Evolutionary conservation across 768 basidiomycete species (phyloP), one percentile per base, ranked within the genome.

Genomic region (Tricholoma bakamatsutake): DNA sequence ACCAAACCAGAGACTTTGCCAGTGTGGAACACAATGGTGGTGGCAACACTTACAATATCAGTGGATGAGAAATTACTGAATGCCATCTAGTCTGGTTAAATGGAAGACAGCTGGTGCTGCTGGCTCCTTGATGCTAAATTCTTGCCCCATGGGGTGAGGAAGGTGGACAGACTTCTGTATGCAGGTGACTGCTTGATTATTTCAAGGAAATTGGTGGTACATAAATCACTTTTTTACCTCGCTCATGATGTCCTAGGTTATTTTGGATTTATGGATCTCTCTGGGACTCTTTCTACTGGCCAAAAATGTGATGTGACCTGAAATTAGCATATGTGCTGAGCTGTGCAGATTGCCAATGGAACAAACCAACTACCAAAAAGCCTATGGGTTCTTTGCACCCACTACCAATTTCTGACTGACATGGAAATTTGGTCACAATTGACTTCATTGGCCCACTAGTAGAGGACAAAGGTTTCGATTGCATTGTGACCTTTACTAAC

Each of bases 401-500:
- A 24, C 21, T 24, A 24, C 21, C 3, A 3, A 24, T 24, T 1
- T 3, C 21, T 24, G 21, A 24, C 3, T 24, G 3, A 24, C 21
- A 24, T 24, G 21, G 21, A 24, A 3, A 24, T 3, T 24, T 3
- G 3, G 21, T 24, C 2, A 3, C 21, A 3, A 24, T 24, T 1
- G 21, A 24, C 21, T 24, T 24, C 21, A 24, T 24, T 24, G 21
- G 21, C 21, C 21, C 21, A 24, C 3, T 67, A 11, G 35, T 11
- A 37, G 35, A 15, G 35, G 13, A 72, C 5, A 15, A 63, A 0
- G 68, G 69, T 0, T 64, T 30, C 12, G 61, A 75, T 43, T 64
- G 58, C 46, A 27, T 70, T 1, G 10, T 62, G 4, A 62, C 62
- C 0, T 67, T 73, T 4, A 73, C 67, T 0, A 69, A 69, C 50